phyloP scores from a whole-genome alignment of 2,329 filamentous ascomycete species.

The Tolypocladium guangdongense region DNA sequence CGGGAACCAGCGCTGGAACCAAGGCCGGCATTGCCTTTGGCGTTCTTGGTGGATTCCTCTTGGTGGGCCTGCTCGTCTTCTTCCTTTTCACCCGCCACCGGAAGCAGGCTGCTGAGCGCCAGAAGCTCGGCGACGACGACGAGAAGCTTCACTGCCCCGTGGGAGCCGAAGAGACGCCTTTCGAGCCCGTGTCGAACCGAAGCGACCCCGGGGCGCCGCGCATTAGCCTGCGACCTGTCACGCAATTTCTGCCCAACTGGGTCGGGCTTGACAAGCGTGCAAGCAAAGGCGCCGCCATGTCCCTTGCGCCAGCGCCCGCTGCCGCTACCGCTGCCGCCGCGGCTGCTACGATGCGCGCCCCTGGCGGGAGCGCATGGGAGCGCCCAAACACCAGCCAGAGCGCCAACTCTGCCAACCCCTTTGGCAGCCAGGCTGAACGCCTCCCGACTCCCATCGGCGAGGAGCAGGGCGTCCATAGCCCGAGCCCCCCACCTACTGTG shows the following conservation, averaged over 20 bases:
- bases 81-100: conserved; percentile 61
- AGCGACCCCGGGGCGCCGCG: conserved; percentile 53
- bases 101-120: conserved; percentile 46
- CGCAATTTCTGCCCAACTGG: conserved; percentile 64
- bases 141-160: conserved; percentile 48
- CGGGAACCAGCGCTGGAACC: conserved; percentile 23
- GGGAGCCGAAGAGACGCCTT: conserved; percentile 20
- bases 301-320: conserved; percentile 19
- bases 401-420: conserved; percentile 56
- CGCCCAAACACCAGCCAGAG: conserved; percentile 33
- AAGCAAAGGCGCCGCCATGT: conserved; percentile 36
- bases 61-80: conserved; percentile 57
- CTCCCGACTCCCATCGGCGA: conserved; percentile 30
- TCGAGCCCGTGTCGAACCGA: conserved; percentile 4
- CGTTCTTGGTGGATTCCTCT: conserved; percentile 57
- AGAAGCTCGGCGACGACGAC: conserved; percentile 38
- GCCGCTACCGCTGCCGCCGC: conserved; percentile 10
- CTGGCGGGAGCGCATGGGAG: conserved; percentile 33
- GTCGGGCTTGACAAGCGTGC: conserved; percentile 33
- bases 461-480: conserved; percentile 13
- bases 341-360: conserved; percentile 10
- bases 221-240: conserved; percentile 74
- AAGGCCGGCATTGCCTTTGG: conserved; percentile 84
- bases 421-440: conserved; percentile 50
- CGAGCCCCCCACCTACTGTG: conserved; percentile 11